A percentile compares a stretch with the other conserved stretches of the same genome.
phyloP scores from a whole-genome alignment of 352 stramenopile genomes.

The Globisporangium abappressorium region DNA sequence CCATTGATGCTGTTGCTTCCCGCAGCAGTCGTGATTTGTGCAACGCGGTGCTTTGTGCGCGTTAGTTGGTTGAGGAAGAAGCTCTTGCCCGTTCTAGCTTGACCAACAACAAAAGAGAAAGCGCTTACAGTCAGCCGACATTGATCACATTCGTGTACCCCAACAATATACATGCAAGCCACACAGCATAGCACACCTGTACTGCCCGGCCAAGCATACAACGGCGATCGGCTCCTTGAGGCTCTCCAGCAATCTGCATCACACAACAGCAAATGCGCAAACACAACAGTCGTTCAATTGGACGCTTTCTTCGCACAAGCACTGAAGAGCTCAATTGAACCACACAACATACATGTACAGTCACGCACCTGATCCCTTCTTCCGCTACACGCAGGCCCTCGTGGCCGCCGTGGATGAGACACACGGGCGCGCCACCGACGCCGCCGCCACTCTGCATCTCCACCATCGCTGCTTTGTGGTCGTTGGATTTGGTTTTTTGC shows the following conservation, averaged over 20 bases:
- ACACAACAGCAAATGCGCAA: background rate
- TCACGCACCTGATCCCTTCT: constrained; percentile 43
- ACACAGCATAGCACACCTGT: constrained; percentile 34
- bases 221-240: constrained; percentile 72
- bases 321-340: constrained; percentile 3
- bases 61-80: constrained; percentile 88
- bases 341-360: background rate
- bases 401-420: constrained; percentile 49
- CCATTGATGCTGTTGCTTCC: background rate
- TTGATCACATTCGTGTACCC: too few species aligned
- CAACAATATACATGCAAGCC: too few species aligned
- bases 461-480: background rate
- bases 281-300: background rate
- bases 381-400: constrained; percentile 54
- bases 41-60: constrained; percentile 4
- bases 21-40: background rate
- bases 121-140: background rate
- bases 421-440: constrained; percentile 38
- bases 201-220: constrained; percentile 77
- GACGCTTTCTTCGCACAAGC: background rate
- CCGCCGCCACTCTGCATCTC: constrained; percentile 10
- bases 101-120: background rate
- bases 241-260: constrained; percentile 50
- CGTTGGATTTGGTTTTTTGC: constrained; percentile 2
- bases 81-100: constrained; percentile 76